These are phyloP conservation scores for Tetraselmis striata DNA, from an alignment of 139 green algal genomes.

Conservation along the genomic window DNA sequence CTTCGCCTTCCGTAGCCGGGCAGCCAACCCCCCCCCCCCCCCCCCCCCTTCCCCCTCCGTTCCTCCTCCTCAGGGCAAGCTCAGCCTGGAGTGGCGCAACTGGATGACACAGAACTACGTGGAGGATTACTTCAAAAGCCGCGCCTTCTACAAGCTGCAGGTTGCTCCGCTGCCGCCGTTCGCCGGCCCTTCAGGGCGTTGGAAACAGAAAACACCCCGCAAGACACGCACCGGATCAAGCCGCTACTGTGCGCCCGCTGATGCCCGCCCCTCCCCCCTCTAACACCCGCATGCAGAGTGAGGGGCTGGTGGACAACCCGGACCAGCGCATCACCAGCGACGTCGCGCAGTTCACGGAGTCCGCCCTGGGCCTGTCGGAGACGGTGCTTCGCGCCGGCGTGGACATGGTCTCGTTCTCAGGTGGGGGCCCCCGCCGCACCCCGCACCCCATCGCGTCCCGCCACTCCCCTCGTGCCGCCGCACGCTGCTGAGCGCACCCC, in stretches of 20 bases:
- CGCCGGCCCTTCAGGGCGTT: no score
- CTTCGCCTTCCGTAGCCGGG: constrained; percentile 9
- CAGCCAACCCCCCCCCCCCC: no score
- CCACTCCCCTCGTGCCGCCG: no score
- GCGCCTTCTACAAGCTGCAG: constrained; percentile 89
- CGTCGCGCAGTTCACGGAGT: constrained; percentile 82
- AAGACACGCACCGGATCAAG: no score
- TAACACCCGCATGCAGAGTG: not conserved
- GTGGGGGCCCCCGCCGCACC: not conserved
- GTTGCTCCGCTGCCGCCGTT: constrained; percentile 1
- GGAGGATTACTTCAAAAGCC: constrained; percentile 73
- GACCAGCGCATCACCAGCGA: constrained; percentile 44
- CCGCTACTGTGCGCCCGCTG: no score
- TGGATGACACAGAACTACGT: constrained; percentile 86
- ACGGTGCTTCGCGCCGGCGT: constrained; percentile 78
- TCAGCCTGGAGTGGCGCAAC: constrained; percentile 89
- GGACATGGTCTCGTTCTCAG: constrained; percentile 90
- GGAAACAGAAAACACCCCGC: no score
- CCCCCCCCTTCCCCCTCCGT: not conserved
- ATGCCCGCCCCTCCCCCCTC: not conserved
- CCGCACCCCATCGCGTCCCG: not conserved
- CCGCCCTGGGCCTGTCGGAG: constrained; percentile 70
- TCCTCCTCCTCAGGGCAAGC: constrained; percentile 39
- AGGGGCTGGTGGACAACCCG: constrained; percentile 45
- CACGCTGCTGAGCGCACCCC: no score